A percentile compares a stretch with the other conserved stretches of the same genome.
phyloP scores from a whole-genome alignment of 2,329 filamentous ascomycete genomes.

The Pseudogymnoascus sp. region DNA sequence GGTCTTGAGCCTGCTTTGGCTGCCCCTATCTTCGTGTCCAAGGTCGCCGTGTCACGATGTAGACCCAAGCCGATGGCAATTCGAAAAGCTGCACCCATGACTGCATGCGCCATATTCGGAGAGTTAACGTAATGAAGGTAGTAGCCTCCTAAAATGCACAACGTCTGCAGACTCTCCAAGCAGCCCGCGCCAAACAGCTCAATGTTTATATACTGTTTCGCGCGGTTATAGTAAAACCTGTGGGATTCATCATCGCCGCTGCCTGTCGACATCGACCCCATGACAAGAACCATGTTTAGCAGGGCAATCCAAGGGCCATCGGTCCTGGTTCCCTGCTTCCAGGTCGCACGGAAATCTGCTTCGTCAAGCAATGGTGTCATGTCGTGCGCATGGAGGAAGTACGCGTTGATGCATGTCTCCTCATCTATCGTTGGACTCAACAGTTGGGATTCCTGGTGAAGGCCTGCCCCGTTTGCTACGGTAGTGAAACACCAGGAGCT shows the following conservation, averaged over 20 bases:
- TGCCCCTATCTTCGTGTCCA: not conserved
- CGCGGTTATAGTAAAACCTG: not conserved
- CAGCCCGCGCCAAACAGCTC: conserved; percentile 10
- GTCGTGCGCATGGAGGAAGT: conserved; percentile 10
- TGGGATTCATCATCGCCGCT: conserved; percentile 13
- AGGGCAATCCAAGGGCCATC: conserved; percentile 13
- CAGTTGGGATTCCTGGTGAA: not conserved
- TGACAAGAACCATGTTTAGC: conserved; percentile 12
- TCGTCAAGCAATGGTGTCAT: conserved; percentile 12
- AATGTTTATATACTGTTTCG: not conserved
- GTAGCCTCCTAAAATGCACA: conserved; percentile 18
- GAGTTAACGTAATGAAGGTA: conserved; percentile 21
- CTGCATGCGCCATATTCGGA: conserved; percentile 20
- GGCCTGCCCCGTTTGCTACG: not conserved
- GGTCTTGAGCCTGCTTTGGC: conserved; percentile 19
- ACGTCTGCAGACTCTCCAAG: conserved; percentile 18
- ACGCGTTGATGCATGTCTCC: conserved; percentile 7
- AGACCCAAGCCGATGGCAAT: conserved; percentile 19
- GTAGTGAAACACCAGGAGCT: not conserved
- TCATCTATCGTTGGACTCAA: conserved; percentile 7
- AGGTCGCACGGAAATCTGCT: conserved; percentile 1
- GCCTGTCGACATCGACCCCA: conserved; percentile 9
- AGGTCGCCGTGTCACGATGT: conserved; percentile 13
- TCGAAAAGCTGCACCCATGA: conserved; percentile 17
- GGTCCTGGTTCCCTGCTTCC: not conserved